These are phyloP conservation scores for Fusarium compactum DNA, from an alignment of 2,329 filamentous ascomycete species.

Conservation along the genomic window DNA sequence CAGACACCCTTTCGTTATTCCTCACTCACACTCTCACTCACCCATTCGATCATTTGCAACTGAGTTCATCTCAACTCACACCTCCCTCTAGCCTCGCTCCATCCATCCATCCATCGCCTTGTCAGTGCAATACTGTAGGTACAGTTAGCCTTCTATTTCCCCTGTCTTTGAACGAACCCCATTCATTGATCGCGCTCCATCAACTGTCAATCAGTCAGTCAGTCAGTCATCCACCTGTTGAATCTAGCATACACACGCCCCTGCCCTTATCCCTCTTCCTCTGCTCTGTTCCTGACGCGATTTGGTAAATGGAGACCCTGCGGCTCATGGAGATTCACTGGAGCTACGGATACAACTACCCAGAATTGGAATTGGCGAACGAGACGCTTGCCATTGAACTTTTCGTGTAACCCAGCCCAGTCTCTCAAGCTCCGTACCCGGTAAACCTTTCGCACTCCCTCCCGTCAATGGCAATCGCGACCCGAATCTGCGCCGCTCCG, in stretches of 20 bases:
- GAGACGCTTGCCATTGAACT: constrained; percentile 41
- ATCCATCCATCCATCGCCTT: not conserved
- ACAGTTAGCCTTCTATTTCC: constrained; percentile 19
- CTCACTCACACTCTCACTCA: constrained; percentile 25
- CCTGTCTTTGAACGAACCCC: constrained; percentile 30
- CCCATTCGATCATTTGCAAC: constrained; percentile 9
- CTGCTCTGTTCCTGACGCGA: constrained; percentile 47
- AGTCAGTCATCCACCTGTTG: not conserved
- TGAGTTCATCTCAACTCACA: constrained; percentile 21
- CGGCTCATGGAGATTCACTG: constrained; percentile 22
- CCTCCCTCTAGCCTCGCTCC: constrained; percentile 29
- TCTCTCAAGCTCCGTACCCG: constrained; percentile 38
- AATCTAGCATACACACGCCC: constrained; percentile 29
- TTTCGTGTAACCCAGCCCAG: constrained; percentile 45
- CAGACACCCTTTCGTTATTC: constrained; percentile 48
- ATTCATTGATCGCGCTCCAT: constrained; percentile 16
- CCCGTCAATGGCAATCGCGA: constrained; percentile 33
- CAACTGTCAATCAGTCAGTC: constrained; percentile 9
- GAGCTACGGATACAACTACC: not conserved
- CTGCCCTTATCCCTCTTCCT: constrained; percentile 22
- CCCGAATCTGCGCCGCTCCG: constrained; percentile 43
- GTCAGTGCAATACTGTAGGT: not conserved
- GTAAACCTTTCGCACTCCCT: constrained; percentile 35
- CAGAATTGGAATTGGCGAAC: constrained; percentile 44
- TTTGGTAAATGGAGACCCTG: constrained; percentile 37